Evolutionary conservation across 257 asterid species (phyloP).

Genomic region (Apocynum venetum): DNA sequence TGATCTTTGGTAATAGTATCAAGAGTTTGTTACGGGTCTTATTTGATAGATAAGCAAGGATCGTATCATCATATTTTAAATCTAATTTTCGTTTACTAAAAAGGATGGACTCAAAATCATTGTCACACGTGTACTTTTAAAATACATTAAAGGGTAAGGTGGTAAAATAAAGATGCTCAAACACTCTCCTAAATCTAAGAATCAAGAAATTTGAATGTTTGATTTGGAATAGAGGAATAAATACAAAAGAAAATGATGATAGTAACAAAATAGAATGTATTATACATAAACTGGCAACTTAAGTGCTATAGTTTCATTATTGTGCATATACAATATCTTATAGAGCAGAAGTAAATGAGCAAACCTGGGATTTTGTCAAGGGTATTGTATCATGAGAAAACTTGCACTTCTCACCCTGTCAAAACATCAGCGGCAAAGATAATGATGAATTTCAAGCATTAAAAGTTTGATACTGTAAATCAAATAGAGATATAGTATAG

Average conservation of each 20-base stretch:
- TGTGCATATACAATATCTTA: constrained; percentile 4
- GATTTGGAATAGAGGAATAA: too few species aligned
- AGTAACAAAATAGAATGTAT: background rate
- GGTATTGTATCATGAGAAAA: constrained; percentile 92
- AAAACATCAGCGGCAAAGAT: constrained; percentile 15
- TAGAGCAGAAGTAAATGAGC: constrained; percentile 19
- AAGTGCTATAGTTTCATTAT: background rate
- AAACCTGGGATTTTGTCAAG: constrained; percentile 77
- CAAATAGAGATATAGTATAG: constrained; percentile 10
- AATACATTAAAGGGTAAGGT: background rate
- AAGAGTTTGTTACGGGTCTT: too few species aligned
- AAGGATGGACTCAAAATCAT: background rate
- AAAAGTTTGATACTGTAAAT: constrained; percentile 12
- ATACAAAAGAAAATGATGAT: too few species aligned
- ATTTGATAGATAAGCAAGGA: too few species aligned
- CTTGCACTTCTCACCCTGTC: constrained; percentile 85
- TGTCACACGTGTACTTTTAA: background rate
- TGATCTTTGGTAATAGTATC: too few species aligned
- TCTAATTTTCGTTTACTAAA: background rate
- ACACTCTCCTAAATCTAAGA: background rate
- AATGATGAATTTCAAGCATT: background rate
- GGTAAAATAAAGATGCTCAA: background rate
- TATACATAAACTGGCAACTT: background rate
- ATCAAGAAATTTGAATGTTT: background rate
- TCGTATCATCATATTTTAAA: background rate